Base-by-base conservation (phyloP, 768 basidiomycete genomes). In the Nevesoporus exiguus region DNA sequence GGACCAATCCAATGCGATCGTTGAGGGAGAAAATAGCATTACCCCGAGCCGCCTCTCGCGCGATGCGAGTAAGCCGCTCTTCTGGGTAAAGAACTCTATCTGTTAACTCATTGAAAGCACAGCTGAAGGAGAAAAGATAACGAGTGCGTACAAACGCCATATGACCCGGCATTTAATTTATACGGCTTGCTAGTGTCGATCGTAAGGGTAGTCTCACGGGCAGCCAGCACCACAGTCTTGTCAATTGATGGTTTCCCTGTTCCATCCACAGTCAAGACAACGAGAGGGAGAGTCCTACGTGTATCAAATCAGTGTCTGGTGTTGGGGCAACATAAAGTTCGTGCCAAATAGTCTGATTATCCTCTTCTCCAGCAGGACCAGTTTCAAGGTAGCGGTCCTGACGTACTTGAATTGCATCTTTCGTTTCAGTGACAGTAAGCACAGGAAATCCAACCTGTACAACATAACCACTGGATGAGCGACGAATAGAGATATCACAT, bases 341-440 rank as follows among this genome's bases (percentile, higher is more conserved):
- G 67, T 57, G 88, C 95, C 95, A 98, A 54, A 91, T 77, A 2
- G 90, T 95, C 68, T 92, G 76, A 62, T 97, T 93, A 55, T 97
- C 90, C 66, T 90, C 82, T 10, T 82, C 81, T 62, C 85, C 82
- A 9, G 83, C 84, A 56, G 79, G 80, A 0, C 93, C 95, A 0
- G 86, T 89, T 66, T 91, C 88, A 44, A 98, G 75, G 80, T 97
- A 98, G 19, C 97, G 80, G 67, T 97, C 90, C 72, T 98, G 97
- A 31, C 85, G 83, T 50, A 98, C 78, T 52, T 76, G 79, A 61
- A 99, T 84, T 10, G 86, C 86, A 41, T 78, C 80, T 1, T 76
- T 69, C 13, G 77, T 80, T 71, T 98, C 94, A 2, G 83, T 87
- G 42, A 98, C 91, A 30, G 84, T 88, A 51, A 98, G 69, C 24